A percentile compares a stretch with the other conserved stretches of the same genome.
Evolutionary conservation across 768 basidiomycete genomes (phyloP).

Genomic region (Termitomyces sp.): DNA sequence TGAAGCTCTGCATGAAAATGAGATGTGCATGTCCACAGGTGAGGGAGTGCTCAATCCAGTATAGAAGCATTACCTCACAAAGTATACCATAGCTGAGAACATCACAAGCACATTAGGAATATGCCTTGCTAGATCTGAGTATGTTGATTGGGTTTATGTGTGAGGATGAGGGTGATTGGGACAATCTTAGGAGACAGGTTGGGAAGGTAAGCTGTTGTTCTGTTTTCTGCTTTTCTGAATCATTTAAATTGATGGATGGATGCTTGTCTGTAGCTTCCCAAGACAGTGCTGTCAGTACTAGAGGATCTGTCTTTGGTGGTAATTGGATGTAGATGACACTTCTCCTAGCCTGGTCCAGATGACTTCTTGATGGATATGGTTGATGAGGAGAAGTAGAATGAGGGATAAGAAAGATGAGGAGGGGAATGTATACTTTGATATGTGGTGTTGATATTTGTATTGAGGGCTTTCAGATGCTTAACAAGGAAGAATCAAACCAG

Average conservation of each 20-base stretch:
- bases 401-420: conserved; percentile 25
- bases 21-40: neutral
- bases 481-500: too few species aligned
- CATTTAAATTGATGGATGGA: neutral
- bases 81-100: conserved; percentile 77
- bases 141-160: conserved; percentile 95
- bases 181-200: conserved; percentile 71
- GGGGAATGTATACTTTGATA: conserved; percentile 52
- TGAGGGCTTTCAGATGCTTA: too few species aligned
- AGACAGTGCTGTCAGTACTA: conserved; percentile 81
- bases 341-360: conserved; percentile 75
- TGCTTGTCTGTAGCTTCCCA: conserved; percentile 40
- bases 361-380: conserved; percentile 33
- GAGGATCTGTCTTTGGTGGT: conserved; percentile 85
- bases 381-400: conserved; percentile 25
- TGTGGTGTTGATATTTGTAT: too few species aligned
- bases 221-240: neutral
- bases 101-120: conserved; percentile 94
- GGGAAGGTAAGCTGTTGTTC: conserved; percentile 51
- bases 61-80: conserved; percentile 63
- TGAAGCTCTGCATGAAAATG: conserved; percentile 22
- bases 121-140: conserved; percentile 92
- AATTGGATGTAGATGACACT: conserved; percentile 67
- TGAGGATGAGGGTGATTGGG: conserved; percentile 81
- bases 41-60: conserved; percentile 36